phyloP scores from a whole-genome alignment of 2,329 filamentous ascomycete genomes.

The Arthroderma sp. region DNA sequence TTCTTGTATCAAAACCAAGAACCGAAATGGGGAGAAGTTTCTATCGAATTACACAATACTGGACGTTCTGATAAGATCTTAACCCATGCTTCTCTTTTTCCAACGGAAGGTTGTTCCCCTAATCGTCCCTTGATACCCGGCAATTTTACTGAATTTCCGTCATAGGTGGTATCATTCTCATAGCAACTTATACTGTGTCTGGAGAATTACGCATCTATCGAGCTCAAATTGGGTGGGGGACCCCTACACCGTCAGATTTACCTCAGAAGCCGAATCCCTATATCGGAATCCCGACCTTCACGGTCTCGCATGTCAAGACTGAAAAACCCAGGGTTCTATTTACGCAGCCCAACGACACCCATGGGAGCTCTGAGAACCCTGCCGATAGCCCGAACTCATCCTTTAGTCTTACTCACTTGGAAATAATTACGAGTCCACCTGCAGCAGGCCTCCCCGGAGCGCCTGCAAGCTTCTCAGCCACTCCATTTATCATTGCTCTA shows the following conservation, averaged over 20 bases:
- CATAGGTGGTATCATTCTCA: constrained; percentile 20
- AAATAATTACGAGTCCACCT: constrained; percentile 52
- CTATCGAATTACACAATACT: constrained; percentile 60
- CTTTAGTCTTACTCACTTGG: constrained; percentile 59
- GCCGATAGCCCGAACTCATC: constrained; percentile 17
- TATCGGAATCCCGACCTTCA: constrained; percentile 25
- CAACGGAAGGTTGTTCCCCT: constrained; percentile 47
- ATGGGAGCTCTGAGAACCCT: constrained; percentile 15
- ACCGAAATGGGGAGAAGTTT: constrained; percentile 56
- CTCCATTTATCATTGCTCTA: constrained; percentile 57
- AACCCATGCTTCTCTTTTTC: constrained; percentile 63
- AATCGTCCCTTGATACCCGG: too few species aligned
- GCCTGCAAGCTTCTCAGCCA: constrained; percentile 11
- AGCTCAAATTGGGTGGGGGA: constrained; percentile 61
- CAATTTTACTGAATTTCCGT: neutral
- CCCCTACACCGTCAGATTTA: constrained; percentile 29
- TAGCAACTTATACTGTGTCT: constrained; percentile 38
- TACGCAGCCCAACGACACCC: constrained; percentile 13
- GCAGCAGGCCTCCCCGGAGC: neutral
- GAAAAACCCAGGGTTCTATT: constrained; percentile 23
- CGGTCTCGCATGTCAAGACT: constrained; percentile 24
- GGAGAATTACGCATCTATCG: constrained; percentile 63
- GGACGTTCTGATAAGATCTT: constrained; percentile 60
- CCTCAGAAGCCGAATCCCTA: constrained; percentile 11
- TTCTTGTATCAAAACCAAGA: constrained; percentile 67